Conservation (phyloP, 257 asterid genomes). For the Misopates orontium region DNA sequence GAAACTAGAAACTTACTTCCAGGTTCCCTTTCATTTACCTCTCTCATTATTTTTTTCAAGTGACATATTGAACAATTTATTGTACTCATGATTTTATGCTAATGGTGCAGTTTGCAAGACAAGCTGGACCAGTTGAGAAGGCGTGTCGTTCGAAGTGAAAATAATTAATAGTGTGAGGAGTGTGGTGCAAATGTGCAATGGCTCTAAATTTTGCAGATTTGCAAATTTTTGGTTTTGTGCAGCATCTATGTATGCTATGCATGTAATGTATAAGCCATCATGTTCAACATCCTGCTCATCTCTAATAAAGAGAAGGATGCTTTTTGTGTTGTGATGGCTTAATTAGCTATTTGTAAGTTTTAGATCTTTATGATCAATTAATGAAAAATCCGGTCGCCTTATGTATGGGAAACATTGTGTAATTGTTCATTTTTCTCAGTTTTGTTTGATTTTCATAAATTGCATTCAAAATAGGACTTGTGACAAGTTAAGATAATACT, state of each 20-base stretch:
- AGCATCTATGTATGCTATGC: neutral
- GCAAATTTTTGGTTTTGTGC: conserved; percentile 6
- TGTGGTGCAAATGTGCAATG: neutral
- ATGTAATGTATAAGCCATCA: conserved; percentile 22
- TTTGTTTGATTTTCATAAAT: too few relatives aligned
- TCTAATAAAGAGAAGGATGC: conserved; percentile 23
- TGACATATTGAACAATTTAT: too few relatives aligned
- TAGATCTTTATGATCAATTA: too few relatives aligned
- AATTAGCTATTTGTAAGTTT: neutral
- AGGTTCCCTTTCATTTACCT: conserved; percentile 38
- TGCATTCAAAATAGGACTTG: too few relatives aligned
- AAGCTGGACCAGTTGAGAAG: conserved; percentile 56
- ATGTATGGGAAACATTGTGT: too few relatives aligned
- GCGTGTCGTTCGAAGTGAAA: conserved; percentile 49
- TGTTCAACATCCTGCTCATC: neutral
- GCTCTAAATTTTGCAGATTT: conserved; percentile 1
- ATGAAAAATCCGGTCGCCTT: too few relatives aligned
- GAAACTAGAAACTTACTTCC: conserved; percentile 77
- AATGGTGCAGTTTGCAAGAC: conserved; percentile 47
- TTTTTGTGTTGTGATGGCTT: neutral
- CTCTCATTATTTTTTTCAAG: too few relatives aligned
- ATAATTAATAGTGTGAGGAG: neutral
- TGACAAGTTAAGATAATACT: too few relatives aligned
- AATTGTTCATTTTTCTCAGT: too few relatives aligned
- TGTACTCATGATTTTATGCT: conserved; percentile 12